Evolutionary conservation across 148 eudicot genomes (phyloP), one percentile per base, ranked within the genome.

Genomic region (Linanthus parryae): DNA sequence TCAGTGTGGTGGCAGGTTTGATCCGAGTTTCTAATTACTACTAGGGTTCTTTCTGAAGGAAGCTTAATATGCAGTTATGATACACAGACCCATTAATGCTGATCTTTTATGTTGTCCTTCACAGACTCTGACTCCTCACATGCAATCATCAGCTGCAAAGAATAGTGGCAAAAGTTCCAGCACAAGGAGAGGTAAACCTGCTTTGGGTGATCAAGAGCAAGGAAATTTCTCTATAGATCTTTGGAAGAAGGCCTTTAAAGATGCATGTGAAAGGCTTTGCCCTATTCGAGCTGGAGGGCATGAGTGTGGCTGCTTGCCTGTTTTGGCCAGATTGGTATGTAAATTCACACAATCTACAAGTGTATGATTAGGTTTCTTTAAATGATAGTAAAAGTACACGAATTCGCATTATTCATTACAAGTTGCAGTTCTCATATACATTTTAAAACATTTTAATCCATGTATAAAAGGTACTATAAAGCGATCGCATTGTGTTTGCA

Each of bases 1-100:
- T 89, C 89, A 18, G 65, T 87, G 26, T 91, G 98, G 98, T 91
- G 98, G 98, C 98, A 91, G 98, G 97, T 90, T 47, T 31, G 15
- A 35, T 34, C 16, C 44, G 5, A 12, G 23, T 14, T 41, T 52
- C 40, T 23, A 15, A n/a, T 29, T 56, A 14, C 25, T 36, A 8
- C 42, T 34, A 5, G n/a, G 5, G 35, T 5, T 31, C 11, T 31
- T 31, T 31, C 5, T 5, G 11, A 31, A 31, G 35, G 11, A 31
- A 31, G 7, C 5, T 31, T 31, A 4, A 4, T 10, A 31, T 31
- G 35, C 10, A 10, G 5, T 31, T 31, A 4, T 31, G 10, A 4
- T 31, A 5, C 10, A 31, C 5, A 5, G 5, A 31, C 12, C 23
- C 18, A 22, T 8, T 13, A 5, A 7, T 3, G 13, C 24, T 7